phyloP scores from a whole-genome alignment of 352 stramenopile species.

The Saprolegnia parasitica region DNA sequence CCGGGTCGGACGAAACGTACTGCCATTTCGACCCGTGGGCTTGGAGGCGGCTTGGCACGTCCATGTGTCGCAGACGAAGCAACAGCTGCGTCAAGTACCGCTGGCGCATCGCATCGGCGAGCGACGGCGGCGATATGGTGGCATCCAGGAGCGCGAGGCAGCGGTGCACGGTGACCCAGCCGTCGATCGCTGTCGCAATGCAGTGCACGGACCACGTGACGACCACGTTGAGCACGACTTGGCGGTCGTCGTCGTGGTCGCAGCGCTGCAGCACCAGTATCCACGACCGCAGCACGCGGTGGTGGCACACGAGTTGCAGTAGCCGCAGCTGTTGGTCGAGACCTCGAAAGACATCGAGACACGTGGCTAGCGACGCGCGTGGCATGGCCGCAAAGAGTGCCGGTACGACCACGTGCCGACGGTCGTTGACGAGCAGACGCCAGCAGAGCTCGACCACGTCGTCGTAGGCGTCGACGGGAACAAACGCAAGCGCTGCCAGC shows the following conservation, averaged over 20 bases:
- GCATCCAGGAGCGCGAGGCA: neutral
- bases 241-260: neutral
- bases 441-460: neutral
- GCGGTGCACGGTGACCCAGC: neutral
- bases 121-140: neutral
- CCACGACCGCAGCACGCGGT: neutral
- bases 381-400: neutral
- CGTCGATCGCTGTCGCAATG: neutral
- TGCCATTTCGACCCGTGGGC: slow-evolving; percentile 25
- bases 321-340: neutral
- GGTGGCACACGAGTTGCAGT: neutral
- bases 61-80: neutral
- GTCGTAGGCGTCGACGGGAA: neutral
- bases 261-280: neutral
- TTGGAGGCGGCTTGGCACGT: neutral
- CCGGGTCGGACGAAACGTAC: slow-evolving; percentile 19
- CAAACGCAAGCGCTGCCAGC: slow-evolving; percentile 6
- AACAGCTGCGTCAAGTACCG: neutral
- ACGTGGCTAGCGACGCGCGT: neutral
- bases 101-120: neutral
- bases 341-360: neutral
- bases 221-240: neutral
- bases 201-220: neutral
- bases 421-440: neutral
- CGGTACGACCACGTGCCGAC: neutral